Conservation (phyloP, 257 asterid species). For the Echites panduratus region DNA sequence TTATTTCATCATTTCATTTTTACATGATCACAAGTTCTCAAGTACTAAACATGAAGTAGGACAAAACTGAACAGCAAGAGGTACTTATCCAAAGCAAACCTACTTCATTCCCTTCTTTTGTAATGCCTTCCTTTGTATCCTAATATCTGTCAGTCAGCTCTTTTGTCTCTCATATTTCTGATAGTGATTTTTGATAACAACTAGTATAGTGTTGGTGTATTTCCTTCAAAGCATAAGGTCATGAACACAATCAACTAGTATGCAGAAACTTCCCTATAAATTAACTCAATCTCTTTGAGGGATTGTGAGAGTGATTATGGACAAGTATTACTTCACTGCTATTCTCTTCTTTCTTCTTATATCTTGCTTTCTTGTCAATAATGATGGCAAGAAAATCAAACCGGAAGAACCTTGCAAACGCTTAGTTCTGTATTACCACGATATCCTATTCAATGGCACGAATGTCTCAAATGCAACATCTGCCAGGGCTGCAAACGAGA, state of each 20-base stretch:
- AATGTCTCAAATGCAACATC: conserved; percentile 49
- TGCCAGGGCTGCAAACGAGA: conserved; percentile 21
- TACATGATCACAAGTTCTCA: background rate
- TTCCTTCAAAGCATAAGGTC: too few species aligned
- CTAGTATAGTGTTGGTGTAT: background rate
- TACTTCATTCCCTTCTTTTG: background rate
- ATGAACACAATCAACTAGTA: too few species aligned
- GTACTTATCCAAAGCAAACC: background rate
- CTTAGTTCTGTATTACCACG: conserved; percentile 56
- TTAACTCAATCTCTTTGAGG: background rate
- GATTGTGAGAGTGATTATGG: conserved; percentile 1
- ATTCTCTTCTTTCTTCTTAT: conserved; percentile 20
- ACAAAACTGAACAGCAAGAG: background rate
- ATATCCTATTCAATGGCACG: conserved; percentile 51
- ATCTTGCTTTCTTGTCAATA: background rate
- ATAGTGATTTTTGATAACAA: background rate
- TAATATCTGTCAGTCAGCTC: background rate
- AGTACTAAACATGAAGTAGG: background rate
- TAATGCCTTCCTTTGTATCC: background rate
- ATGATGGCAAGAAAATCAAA: conserved; percentile 15
- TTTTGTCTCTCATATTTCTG: background rate
- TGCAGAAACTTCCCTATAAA: conserved; percentile 6
- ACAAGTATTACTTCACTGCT: conserved; percentile 6
- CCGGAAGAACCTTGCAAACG: conserved; percentile 43
- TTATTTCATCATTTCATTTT: too few species aligned